Base-by-base conservation (phyloP, 257 asterid species). In the Solanum megistacrolobum region DNA sequence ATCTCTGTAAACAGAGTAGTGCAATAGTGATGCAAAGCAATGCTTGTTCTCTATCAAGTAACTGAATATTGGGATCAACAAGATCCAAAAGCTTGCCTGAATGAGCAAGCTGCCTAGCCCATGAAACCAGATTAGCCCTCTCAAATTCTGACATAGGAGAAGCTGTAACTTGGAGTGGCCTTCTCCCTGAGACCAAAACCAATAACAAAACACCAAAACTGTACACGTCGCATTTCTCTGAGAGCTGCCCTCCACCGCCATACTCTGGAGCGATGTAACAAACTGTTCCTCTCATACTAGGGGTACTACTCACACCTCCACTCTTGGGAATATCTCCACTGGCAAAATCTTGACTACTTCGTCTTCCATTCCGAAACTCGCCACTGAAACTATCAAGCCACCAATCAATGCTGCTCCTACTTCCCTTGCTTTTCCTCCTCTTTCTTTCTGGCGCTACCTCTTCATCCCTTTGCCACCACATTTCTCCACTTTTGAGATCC, bases 261-360 rank as follows among this genome's bases (percentile, higher is more conserved):
- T 89, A 94, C 75, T 97, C 98, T 0, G 99, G 99, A 1, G 99
- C 97, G 27, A 93, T 94, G 87, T 97, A 97, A 68, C 99, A 96
- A 31, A 97, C 98, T 0, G 99, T 97, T 32, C 99, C 99, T 88
- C 99, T 92, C 98, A 96, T 96, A 85, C 98, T 97, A 2, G 99
- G 98, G 1, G 98, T 97, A 83, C 99, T 96, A 81, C 98, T 96
- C 79, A 95, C 93, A n/a, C 98, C 98, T 32, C 98, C 98, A 87
- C 98, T 96, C 92, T 93, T 95, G 5, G 98, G 97, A 84, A 94
- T 90, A 7, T 95, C 97, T 7, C 96, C 94, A 89, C 92, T 93
- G 38, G 94, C 92, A 88, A 91, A 93, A 89, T 96, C 99, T 91
- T 93, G 96, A 92, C 98, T 95, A 73, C 91, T 93, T 78, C 98